A percentile compares a stretch with the other conserved stretches of the same genome.
Evolutionary conservation across 768 basidiomycete genomes (phyloP).

Genomic region (Tylopilus cervinicoccineus): DNA sequence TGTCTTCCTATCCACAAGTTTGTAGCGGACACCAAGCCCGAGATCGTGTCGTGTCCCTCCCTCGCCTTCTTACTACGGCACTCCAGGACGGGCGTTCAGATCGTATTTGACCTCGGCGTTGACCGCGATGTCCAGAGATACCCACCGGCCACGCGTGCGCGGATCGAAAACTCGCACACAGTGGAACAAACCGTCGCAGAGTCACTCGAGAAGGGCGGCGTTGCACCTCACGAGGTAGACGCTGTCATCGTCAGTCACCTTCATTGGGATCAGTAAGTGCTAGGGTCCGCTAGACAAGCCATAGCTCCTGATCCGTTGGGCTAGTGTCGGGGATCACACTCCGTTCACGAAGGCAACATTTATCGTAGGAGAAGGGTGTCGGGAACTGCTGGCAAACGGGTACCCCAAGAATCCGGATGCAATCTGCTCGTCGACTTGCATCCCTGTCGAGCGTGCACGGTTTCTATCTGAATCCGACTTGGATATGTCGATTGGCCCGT

Average conservation of each 20-base stretch:
- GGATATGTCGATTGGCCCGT: slow-evolving; percentile 43
- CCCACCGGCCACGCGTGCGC: slow-evolving; percentile 32
- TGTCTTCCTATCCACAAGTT: slow-evolving; percentile 35
- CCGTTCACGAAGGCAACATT: slow-evolving; percentile 46
- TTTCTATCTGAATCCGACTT: no score
- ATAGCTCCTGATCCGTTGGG: not conserved
- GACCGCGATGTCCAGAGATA: slow-evolving; percentile 44
- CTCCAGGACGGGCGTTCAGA: slow-evolving; percentile 34
- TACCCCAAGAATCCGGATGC: slow-evolving; percentile 29
- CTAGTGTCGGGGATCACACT: slow-evolving; percentile 38
- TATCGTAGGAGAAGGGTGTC: slow-evolving; percentile 41
- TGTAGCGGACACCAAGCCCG: slow-evolving; percentile 33
- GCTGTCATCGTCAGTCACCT: slow-evolving; percentile 48
- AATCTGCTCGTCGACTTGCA: no score
- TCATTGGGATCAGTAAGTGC: slow-evolving; percentile 45
- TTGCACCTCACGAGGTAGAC: slow-evolving; percentile 40
- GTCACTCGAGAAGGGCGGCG: slow-evolving; percentile 48
- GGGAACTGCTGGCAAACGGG: slow-evolving; percentile 33
- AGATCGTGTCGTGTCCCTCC: slow-evolving; percentile 36
- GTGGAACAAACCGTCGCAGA: slow-evolving; percentile 40
- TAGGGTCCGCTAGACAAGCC: not conserved
- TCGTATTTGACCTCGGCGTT: slow-evolving; percentile 56
- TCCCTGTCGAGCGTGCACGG: no score
- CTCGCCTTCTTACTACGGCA: slow-evolving; percentile 53
- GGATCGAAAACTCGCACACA: slow-evolving; percentile 7